Percentiles rank a stretch among this genome's conserved stretches.
Evolutionary conservation across 768 basidiomycete genomes (phyloP).

Genomic region (Kwoniella heveanensis): DNA sequence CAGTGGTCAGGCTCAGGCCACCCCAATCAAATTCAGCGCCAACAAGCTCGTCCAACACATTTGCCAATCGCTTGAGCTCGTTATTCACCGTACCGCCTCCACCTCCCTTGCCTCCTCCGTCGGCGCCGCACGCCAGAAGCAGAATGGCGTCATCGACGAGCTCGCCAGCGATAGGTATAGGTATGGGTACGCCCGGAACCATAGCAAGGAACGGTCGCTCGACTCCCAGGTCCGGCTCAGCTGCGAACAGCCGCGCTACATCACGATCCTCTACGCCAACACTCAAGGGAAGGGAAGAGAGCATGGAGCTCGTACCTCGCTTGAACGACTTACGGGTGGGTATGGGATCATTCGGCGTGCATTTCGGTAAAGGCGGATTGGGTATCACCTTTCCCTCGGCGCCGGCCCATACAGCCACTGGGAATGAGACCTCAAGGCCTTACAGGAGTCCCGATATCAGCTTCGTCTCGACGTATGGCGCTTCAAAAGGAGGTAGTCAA

Average conservation of each 20-base stretch:
- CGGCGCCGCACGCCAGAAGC: background rate
- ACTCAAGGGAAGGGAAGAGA: background rate
- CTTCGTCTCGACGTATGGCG: background rate
- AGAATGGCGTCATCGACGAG: background rate
- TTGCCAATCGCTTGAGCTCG: conserved; percentile 33
- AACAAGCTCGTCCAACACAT: background rate
- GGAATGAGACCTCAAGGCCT: background rate
- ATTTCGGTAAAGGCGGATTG: background rate
- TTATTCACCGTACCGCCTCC: conserved; percentile 45
- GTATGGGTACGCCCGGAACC: background rate
- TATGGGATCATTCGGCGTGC: background rate
- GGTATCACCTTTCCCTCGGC: conserved; percentile 1
- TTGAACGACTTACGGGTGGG: background rate
- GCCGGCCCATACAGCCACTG: background rate
- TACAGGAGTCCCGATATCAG: background rate
- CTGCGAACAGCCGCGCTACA: background rate
- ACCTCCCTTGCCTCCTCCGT: conserved; percentile 1
- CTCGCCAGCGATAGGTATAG: background rate
- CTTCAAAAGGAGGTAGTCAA: background rate
- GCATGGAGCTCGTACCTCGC: background rate
- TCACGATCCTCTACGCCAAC: background rate
- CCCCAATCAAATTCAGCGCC: conserved; percentile 16
- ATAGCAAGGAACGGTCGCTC: background rate
- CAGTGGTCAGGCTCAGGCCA: conserved; percentile 28
- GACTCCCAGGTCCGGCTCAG: background rate